phyloP scores from a whole-genome alignment of 2,329 filamentous ascomycete species.

The Hirsutella rhossiliensis region DNA sequence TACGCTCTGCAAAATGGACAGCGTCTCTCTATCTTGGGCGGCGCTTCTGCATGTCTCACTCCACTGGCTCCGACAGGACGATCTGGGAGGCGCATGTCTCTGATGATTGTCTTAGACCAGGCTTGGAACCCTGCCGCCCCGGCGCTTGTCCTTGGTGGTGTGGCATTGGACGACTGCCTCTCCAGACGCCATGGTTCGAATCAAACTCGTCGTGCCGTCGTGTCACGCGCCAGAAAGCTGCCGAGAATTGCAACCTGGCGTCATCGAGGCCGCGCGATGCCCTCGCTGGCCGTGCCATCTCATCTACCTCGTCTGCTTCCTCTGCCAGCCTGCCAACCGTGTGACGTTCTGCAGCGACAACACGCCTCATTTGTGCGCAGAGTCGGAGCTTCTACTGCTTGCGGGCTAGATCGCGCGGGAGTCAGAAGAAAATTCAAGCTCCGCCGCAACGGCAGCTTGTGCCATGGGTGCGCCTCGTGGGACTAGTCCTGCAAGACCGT shows the following conservation, averaged over 20 bases:
- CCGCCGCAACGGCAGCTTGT: background rate
- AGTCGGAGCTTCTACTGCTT: background rate
- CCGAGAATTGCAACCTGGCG: too few species aligned
- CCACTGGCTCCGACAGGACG: conserved; percentile 20
- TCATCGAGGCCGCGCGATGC: too few species aligned
- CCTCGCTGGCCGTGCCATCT: too few species aligned
- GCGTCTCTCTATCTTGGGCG: conserved; percentile 7
- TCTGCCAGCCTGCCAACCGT: too few species aligned
- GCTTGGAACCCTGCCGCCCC: background rate
- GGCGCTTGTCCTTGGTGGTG: background rate
- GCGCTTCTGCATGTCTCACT: conserved; percentile 22
- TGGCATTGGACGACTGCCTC: conserved; percentile 1
- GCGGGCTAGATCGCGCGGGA: background rate
- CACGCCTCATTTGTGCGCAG: background rate
- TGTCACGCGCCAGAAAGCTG: too few species aligned
- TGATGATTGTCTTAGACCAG: conserved; percentile 11
- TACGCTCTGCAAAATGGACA: background rate
- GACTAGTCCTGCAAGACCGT: background rate
- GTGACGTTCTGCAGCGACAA: too few species aligned
- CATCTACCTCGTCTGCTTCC: too few species aligned
- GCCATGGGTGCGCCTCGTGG: background rate
- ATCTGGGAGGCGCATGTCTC: conserved; percentile 14
- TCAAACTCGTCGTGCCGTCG: too few species aligned
- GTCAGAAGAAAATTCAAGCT: background rate
- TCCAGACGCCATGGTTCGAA: too few species aligned